Evolutionary conservation across 1,284 basidiomycete species (phyloP).

Genomic region (Ceratobasidium theobromae): DNA sequence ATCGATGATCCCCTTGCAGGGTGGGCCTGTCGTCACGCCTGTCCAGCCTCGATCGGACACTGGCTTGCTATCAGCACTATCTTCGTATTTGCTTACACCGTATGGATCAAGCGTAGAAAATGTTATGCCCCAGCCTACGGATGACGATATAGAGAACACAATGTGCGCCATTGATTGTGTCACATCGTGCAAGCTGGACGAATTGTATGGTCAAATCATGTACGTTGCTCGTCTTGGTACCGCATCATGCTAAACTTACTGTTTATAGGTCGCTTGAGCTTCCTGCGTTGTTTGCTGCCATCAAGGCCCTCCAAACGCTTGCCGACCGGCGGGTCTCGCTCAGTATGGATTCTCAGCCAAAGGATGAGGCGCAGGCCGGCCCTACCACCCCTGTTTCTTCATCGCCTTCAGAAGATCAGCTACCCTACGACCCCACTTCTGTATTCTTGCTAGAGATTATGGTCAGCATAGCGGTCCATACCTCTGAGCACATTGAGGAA

Average conservation of each 20-base stretch:
- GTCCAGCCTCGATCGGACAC: conserved; percentile 71
- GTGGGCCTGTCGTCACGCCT: conserved; percentile 62
- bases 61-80: conserved; percentile 90
- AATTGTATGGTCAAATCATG: conserved; percentile 91
- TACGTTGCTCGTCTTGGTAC: conserved; percentile 49
- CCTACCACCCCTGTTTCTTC: conserved; percentile 55
- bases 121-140: conserved; percentile 77
- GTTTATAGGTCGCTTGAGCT: conserved; percentile 65
- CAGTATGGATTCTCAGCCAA: background rate
- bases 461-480: conserved; percentile 81
- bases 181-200: conserved; percentile 89
- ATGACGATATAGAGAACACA: conserved; percentile 90
- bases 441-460: conserved; percentile 94
- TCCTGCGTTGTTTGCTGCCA: conserved; percentile 77
- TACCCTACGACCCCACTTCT: conserved; percentile 92
- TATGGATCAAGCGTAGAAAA: conserved; percentile 74
- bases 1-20: conserved; percentile 84
- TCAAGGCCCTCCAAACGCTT: conserved; percentile 85
- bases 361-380: conserved; percentile 7
- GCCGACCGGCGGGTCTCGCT: conserved; percentile 70
- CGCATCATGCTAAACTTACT: background rate
- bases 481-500: conserved; percentile 76
- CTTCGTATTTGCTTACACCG: conserved; percentile 95
- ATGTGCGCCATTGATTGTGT: conserved; percentile 95
- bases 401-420: conserved; percentile 46